Evolutionary conservation across 2,329 filamentous ascomycete species (phyloP).

Genomic region (Drechslerella coelobrocha): DNA sequence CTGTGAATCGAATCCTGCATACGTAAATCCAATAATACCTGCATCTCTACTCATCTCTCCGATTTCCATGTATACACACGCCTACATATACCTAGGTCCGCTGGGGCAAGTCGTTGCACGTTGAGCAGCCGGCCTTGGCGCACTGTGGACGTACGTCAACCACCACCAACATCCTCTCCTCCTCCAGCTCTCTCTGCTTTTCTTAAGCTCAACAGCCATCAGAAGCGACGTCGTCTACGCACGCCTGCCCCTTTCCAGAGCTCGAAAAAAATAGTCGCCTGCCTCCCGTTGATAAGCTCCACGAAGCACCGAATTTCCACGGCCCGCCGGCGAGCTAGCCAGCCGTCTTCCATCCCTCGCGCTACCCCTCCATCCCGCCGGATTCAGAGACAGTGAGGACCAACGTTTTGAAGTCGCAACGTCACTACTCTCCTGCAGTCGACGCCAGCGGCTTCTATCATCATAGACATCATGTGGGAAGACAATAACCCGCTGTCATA

Average conservation of each 20-base stretch:
- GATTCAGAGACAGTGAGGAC: not conserved
- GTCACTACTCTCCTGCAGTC: not conserved
- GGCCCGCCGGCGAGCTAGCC: not conserved
- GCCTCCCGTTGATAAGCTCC: not conserved
- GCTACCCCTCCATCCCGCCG: constrained; percentile 39
- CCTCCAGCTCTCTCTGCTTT: not conserved
- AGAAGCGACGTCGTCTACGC: not conserved
- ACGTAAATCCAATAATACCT: too few species aligned
- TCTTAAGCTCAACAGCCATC: not conserved
- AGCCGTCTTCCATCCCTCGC: too few species aligned
- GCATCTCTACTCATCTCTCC: not conserved
- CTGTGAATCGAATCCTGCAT: too few species aligned
- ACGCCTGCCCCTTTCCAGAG: not conserved
- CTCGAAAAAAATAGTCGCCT: not conserved
- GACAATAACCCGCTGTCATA: constrained; percentile 56
- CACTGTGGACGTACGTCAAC: constrained; percentile 51
- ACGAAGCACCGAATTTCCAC: not conserved
- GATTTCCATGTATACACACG: not conserved
- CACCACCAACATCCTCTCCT: constrained; percentile 14
- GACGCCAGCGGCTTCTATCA: not conserved
- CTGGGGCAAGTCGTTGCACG: not conserved
- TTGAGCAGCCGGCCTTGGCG: constrained; percentile 28
- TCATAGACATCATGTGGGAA: constrained; percentile 53
- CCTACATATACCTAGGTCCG: not conserved
- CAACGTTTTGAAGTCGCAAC: constrained; percentile 1